A percentile compares a stretch with the other conserved stretches of the same genome.
phyloP scores from a whole-genome alignment of 345 rosid genomes.

The Corymbia maculata region DNA sequence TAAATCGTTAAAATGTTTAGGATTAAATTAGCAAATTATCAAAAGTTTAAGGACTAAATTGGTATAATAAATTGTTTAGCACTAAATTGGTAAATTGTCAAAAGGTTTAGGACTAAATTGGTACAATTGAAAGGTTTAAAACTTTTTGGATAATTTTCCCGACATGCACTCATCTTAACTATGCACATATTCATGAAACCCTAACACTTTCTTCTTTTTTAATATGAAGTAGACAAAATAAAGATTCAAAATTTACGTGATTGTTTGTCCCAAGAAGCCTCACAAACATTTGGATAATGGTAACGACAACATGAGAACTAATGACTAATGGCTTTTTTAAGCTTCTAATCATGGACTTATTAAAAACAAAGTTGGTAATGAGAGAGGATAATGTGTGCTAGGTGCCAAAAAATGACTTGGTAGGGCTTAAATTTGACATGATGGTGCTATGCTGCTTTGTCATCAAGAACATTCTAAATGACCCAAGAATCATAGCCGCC shows the following conservation, averaged over 20 bases:
- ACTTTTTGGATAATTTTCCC: background rate
- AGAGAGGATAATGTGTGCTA: background rate
- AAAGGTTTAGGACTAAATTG: too few species aligned
- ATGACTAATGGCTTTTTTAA: background rate
- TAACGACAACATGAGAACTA: background rate
- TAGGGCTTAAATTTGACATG: background rate
- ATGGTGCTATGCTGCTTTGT: background rate
- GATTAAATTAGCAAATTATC: too few species aligned
- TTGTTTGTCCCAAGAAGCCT: background rate
- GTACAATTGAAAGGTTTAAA: too few species aligned
- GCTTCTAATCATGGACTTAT: background rate
- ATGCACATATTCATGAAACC: background rate
- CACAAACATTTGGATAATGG: background rate
- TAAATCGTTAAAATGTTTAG: too few species aligned
- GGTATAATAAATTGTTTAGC: too few species aligned
- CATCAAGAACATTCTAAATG: background rate
- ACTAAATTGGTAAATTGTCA: too few species aligned
- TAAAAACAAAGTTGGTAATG: background rate
- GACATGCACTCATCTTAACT: background rate
- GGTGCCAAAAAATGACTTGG: background rate
- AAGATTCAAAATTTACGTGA: background rate
- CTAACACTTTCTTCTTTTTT: background rate
- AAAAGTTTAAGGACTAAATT: background rate
- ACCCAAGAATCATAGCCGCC: background rate
- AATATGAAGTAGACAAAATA: background rate